Evolutionary conservation across 2,329 filamentous ascomycete species (phyloP), one percentile per base, ranked within the genome.

Genomic region (Neofusicoccum sp.): DNA sequence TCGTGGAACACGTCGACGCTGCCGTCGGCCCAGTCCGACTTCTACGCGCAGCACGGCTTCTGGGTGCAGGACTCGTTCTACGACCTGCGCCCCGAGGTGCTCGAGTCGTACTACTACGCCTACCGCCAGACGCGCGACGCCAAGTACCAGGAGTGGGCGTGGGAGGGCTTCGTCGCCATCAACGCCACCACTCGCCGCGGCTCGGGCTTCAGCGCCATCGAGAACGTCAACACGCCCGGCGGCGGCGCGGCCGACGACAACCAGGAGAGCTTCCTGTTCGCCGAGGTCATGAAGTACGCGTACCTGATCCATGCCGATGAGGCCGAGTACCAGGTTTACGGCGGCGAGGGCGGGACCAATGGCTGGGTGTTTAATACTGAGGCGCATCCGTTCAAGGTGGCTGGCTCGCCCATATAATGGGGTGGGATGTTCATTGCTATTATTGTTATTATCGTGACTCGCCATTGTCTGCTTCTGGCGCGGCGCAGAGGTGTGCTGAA

Each of bases 211-310:
- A 84, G 85, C 11, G 82, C 84, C 34, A 79, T 96, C 62, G 73
- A 70, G 0, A 76, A 96, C 72, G 90, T 96, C 49, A 91, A 90
- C 68, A 78, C 76, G 3, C 69, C 71, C 3, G 81, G 80, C 34
- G 91, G 90, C 8, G 90, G 89, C 1, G 76, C 77, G 0, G 86
- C 84, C 64, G 75, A 77, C 45, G 86, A 96, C 74, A 88, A 89
- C 73, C 90, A 94, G 81, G 91, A 96, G 78, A 93, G 89, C 70
- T 96, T 95, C 79, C 88, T 90, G 80, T 92, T 96, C 74, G 92
- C 92, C 0, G 92, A 96, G 80, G 89, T 93, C 66, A 74, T 96
- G 75, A 96, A 96, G 82, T 96, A 96, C 74, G 80, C 84, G 63
- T 96, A 91, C 77, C 74, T 96, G 69, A 90, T 91, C 64, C 86